Evolutionary conservation across 805 yeast species (phyloP).

Genomic region (Yamadazyma endophytica): DNA sequence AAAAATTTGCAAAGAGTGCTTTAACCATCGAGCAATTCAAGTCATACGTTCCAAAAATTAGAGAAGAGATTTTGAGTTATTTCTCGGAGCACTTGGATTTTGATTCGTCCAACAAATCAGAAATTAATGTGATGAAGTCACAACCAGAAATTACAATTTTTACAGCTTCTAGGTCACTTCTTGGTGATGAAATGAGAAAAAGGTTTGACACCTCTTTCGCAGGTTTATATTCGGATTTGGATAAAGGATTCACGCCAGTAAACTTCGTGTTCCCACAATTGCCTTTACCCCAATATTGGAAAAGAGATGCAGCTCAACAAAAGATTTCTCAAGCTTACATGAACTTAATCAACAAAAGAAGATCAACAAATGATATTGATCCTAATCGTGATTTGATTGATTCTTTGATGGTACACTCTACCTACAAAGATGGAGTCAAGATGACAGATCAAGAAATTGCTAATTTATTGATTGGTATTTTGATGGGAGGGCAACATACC

Average conservation of each 20-base stretch:
- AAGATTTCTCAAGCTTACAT: slow-evolving; percentile 78
- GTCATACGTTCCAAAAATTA: slow-evolving; percentile 82
- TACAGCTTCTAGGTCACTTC: slow-evolving; percentile 88
- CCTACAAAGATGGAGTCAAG: slow-evolving; percentile 87
- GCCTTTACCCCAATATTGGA: slow-evolving; percentile 81
- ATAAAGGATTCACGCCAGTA: slow-evolving; percentile 93
- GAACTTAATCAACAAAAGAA: slow-evolving; percentile 70
- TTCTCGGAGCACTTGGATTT: slow-evolving; percentile 52
- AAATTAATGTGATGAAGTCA: slow-evolving; percentile 65
- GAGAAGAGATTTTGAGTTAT: slow-evolving; percentile 69
- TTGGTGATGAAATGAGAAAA: slow-evolving; percentile 88
- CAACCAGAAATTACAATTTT: slow-evolving; percentile 96
- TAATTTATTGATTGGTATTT: slow-evolving; percentile 81
- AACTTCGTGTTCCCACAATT: slow-evolving; percentile 94
- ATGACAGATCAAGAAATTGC: slow-evolving; percentile 97
- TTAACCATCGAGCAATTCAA: slow-evolving; percentile 81
- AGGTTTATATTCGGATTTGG: slow-evolving; percentile 80
- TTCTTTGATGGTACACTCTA: slow-evolving; percentile 72
- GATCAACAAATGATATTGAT: slow-evolving; percentile 65
- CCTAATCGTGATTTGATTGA: slow-evolving; percentile 87
- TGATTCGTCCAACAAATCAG: slow-evolving; percentile 40
- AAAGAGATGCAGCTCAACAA: slow-evolving; percentile 84
- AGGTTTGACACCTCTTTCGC: slow-evolving; percentile 83
- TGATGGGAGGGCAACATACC: slow-evolving; percentile 99
- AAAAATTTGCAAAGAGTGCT: slow-evolving; percentile 91